Evolutionary conservation across 805 yeast genomes (phyloP).

Genomic region (Metschnikowia lunata): DNA sequence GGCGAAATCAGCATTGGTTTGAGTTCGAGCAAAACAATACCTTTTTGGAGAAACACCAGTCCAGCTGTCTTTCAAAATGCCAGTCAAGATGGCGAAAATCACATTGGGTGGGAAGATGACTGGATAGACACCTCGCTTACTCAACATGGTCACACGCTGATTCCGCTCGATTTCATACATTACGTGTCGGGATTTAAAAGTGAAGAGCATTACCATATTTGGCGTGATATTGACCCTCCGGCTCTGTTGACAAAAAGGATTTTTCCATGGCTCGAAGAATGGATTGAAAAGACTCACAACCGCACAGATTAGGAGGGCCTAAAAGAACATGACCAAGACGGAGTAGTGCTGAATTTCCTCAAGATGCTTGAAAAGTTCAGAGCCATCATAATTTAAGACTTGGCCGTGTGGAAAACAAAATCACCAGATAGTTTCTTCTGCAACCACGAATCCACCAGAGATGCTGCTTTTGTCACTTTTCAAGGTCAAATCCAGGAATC

Average conservation of each 20-base stretch:
- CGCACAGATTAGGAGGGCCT: not conserved
- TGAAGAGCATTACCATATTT: conserved; percentile 2
- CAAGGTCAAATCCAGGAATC: not conserved
- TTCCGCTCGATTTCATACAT: conserved; percentile 4
- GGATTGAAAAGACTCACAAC: not conserved
- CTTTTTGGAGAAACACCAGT: too few species aligned
- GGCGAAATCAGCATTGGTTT: too few species aligned
- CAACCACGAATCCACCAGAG: not conserved
- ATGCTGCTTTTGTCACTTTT: not conserved
- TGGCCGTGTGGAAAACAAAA: not conserved
- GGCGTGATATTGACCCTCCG: conserved; percentile 7
- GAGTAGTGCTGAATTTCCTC: not conserved
- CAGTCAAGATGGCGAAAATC: not conserved
- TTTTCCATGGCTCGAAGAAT: conserved; percentile 7
- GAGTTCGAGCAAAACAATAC: too few species aligned
- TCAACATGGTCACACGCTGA: not conserved
- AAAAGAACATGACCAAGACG: not conserved
- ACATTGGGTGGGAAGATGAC: not conserved
- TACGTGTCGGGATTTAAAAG: conserved; percentile 3
- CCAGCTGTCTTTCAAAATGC: too few species aligned
- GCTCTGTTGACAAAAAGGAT: not conserved
- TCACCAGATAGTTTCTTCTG: not conserved
- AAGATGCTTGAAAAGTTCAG: conserved; percentile 5
- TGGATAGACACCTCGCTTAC: not conserved
- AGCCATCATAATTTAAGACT: conserved; percentile 2